phyloP scores from a whole-genome alignment of 2,329 filamentous ascomycete species.

The Ciborinia camelliae region DNA sequence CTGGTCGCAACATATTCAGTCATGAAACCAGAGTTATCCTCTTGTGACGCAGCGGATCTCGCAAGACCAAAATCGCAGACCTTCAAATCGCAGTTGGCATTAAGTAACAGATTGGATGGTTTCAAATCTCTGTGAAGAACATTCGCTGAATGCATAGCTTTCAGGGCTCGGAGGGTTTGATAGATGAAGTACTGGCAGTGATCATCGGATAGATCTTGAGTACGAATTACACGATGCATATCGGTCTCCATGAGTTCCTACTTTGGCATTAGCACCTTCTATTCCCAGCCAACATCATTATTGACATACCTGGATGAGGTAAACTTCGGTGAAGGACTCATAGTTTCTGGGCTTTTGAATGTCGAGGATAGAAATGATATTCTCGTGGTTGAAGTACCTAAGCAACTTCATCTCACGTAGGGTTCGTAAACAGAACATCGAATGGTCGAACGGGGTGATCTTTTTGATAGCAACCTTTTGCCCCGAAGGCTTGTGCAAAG shows the following conservation, averaged over 20 bases:
- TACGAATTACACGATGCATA: conserved; percentile 98
- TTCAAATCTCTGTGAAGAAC: conserved; percentile 97
- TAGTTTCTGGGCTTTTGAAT: conserved; percentile 98
- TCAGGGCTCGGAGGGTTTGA: conserved; percentile 93
- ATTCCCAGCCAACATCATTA: background rate
- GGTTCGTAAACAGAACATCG: conserved; percentile 96
- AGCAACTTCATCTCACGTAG: conserved; percentile 98
- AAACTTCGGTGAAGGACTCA: conserved; percentile 95
- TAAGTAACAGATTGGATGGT: conserved; percentile 92
- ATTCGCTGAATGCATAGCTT: conserved; percentile 99
- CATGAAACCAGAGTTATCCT: conserved; percentile 99
- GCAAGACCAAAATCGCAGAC: conserved; percentile 98
- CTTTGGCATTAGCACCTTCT: conserved; percentile 21
- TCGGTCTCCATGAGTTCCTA: conserved; percentile 99
- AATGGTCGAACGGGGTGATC: conserved; percentile 98
- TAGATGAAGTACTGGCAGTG: conserved; percentile 99
- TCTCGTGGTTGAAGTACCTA: conserved; percentile 99
- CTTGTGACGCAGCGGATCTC: conserved; percentile 90
- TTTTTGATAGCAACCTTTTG: conserved; percentile 99
- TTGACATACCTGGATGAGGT: conserved; percentile 82
- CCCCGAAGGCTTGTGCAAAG: conserved; percentile 93
- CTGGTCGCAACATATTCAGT: conserved; percentile 99
- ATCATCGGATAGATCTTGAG: conserved; percentile 96
- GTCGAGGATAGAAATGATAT: conserved; percentile 98
- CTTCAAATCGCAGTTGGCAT: conserved; percentile 98